Percentiles rank a stretch among this genome's conserved stretches.
phyloP scores from a whole-genome alignment of 2,329 filamentous ascomycete species.

The Torrubiellomyces zombiae region DNA sequence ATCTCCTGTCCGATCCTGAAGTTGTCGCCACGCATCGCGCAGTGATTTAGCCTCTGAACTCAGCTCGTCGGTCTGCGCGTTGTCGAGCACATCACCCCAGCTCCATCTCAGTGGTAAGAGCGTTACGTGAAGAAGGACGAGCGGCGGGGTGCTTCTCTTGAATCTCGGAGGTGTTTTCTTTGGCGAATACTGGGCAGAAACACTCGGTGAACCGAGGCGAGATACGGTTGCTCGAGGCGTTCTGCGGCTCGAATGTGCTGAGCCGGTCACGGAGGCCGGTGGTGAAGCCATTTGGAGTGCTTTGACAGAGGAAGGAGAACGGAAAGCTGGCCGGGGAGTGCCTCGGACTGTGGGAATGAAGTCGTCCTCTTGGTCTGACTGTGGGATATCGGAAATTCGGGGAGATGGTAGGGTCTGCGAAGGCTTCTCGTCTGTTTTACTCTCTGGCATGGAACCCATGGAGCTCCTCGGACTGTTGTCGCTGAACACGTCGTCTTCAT shows the following conservation, averaged over 20 bases:
- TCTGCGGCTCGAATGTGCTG: constrained; percentile 36
- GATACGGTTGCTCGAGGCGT: constrained; percentile 32
- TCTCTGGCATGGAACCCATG: constrained; percentile 29
- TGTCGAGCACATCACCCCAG: constrained; percentile 41
- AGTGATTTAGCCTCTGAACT: constrained; percentile 30
- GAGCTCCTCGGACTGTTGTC: constrained; percentile 40
- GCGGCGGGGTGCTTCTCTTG: constrained; percentile 40
- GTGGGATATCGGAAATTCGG: constrained; percentile 33
- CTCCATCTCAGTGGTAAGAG: constrained; percentile 52
- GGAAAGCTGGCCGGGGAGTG: constrained; percentile 46
- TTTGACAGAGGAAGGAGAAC: constrained; percentile 51
- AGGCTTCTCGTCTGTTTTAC: constrained; percentile 16
- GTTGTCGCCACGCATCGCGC: constrained; percentile 46
- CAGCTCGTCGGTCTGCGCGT: constrained; percentile 21
- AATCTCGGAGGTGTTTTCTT: constrained; percentile 43
- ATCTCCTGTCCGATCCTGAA: constrained; percentile 55
- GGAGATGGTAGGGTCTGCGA: constrained; percentile 16
- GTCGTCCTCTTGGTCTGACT: constrained; percentile 26
- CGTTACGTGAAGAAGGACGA: constrained; percentile 65
- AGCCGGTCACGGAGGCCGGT: constrained; percentile 36
- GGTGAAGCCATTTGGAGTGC: constrained; percentile 59
- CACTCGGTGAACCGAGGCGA: constrained; percentile 36
- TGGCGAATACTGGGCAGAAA: constrained; percentile 34
- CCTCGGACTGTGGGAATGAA: constrained; percentile 39
- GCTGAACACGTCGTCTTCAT: constrained; percentile 42